Evolutionary conservation across 1,284 basidiomycete species (phyloP).

Genomic region (Salmacisia buchloeana): DNA sequence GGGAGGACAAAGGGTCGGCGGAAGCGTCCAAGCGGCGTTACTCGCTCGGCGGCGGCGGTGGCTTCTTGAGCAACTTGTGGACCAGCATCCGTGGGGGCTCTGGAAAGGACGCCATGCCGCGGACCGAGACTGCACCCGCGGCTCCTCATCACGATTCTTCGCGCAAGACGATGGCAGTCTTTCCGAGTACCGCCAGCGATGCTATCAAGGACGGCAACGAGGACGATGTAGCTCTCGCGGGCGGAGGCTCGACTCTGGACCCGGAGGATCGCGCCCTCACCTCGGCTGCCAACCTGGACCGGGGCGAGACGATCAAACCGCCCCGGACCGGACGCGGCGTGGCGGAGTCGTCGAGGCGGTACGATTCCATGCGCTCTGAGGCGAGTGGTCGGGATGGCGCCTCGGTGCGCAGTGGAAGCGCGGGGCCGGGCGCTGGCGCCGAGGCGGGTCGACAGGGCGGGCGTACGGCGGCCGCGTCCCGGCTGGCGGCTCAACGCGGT

Average conservation of each 20-base stretch:
- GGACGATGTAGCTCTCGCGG: background rate
- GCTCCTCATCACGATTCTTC: background rate
- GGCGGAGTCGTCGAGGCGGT: background rate
- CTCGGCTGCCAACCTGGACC: background rate
- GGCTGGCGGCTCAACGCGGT: too few species aligned
- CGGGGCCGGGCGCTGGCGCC: background rate
- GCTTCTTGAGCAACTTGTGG: background rate
- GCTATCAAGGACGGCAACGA: background rate
- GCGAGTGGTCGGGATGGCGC: background rate
- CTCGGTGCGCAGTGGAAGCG: background rate
- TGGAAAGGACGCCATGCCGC: background rate
- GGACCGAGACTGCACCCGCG: background rate
- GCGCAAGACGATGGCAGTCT: background rate
- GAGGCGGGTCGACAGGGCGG: too few species aligned
- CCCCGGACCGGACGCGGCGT: background rate
- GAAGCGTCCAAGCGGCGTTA: background rate
- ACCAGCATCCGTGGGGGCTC: background rate
- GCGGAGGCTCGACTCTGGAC: background rate
- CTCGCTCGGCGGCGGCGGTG: background rate
- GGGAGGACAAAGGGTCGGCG: too few species aligned
- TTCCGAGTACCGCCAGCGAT: background rate
- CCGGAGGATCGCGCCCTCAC: background rate
- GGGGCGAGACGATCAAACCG: slow-evolving; percentile 1
- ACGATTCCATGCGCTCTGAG: background rate
- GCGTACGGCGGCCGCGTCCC: background rate